Evolutionary conservation across 2,329 filamentous ascomycete species (phyloP).

Genomic region (Lizonia empirigonia): DNA sequence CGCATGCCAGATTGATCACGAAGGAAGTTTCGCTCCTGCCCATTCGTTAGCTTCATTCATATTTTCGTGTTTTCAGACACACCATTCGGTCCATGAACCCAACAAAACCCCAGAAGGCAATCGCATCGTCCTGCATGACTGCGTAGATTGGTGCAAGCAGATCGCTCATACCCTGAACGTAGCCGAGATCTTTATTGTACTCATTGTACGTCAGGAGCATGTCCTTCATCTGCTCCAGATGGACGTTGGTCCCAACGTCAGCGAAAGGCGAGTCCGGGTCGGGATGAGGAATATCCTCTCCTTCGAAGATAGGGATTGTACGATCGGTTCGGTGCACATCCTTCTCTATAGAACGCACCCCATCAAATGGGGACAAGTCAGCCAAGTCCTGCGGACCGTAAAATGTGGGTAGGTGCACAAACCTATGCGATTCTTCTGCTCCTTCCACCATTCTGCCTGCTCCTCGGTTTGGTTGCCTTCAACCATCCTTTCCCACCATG

Average conservation of each 20-base stretch:
- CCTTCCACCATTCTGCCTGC: slow-evolving; percentile 93
- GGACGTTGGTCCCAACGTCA: slow-evolving; percentile 90
- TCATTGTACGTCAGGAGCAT: slow-evolving; percentile 99
- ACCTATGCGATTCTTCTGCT: slow-evolving; percentile 94
- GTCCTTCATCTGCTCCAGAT: slow-evolving; percentile 98
- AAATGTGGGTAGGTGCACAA: slow-evolving; percentile 49
- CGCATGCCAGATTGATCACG: slow-evolving; percentile 97
- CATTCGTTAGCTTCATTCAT: slow-evolving; percentile 9
- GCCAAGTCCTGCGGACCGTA: slow-evolving; percentile 26
- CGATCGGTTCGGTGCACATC: slow-evolving; percentile 98
- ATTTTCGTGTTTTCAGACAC: slow-evolving; percentile 12
- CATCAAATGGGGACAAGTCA: slow-evolving; percentile 61
- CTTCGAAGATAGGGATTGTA: slow-evolving; percentile 90
- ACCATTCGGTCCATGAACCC: slow-evolving; percentile 96
- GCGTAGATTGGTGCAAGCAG: slow-evolving; percentile 94
- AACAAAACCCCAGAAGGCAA: slow-evolving; percentile 96
- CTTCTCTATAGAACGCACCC: slow-evolving; percentile 75
- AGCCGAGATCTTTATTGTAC: slow-evolving; percentile 92
- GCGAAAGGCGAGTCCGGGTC: slow-evolving; percentile 96
- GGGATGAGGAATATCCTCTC: slow-evolving; percentile 94
- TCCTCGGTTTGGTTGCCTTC: slow-evolving; percentile 81
- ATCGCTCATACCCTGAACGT: slow-evolving; percentile 99
- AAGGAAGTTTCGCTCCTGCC: slow-evolving; percentile 85
- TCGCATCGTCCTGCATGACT: slow-evolving; percentile 93
- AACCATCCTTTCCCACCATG: slow-evolving; percentile 94